Base-by-base conservation (phyloP, 1,139 yeast genomes). In the Arxiozyma slooffiae region DNA sequence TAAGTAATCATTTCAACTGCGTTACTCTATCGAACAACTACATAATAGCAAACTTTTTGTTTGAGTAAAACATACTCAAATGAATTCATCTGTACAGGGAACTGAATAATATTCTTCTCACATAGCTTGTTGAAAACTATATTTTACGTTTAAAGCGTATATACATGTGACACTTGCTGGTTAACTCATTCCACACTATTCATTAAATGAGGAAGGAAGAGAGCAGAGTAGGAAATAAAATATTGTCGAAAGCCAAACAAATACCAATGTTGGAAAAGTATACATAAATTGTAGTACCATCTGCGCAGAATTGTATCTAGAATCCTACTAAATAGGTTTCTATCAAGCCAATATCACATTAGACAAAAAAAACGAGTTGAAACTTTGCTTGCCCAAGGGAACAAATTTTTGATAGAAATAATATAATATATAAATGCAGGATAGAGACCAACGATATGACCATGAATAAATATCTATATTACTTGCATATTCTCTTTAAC, bases 41-140 rank as follows among this genome's bases (percentile, higher is more conserved):
- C 73, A 52, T 69, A 71, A 53, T 71, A 71, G 11, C 59, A 57
- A 1, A 62, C 58, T 21, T 63, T 58, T 42, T 67, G 67, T 1
- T 61, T 60, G 2, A 61, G 66, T 7, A 69, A 51, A 2, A 60
- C 55, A 16, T 62, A 59, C 14, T 72, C 72, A 11, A 57, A 55
- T 34, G 71, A 58, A 20, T 70, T 68, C 41, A 68, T 59, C 51
- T 71, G 75, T 2, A 65, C 67, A n/a, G 68, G 68, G 8, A 60
- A 50, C 1, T 60, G 47, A 50, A 70, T 71, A 23, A 69, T 64
- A 14, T 61, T 62, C 22, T 60, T 57, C 23, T 62, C 64, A 43
- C 60, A 57, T 39, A 63, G 54, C 18, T 63, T 59, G 39, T 67
- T 64, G 30, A 70, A 49, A 46, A 65, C 69, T 26, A 65, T 70